Percentiles rank a stretch among this genome's conserved stretches.
Evolutionary conservation across 1,284 basidiomycete species (phyloP).

Genomic region (Meira nashicola): DNA sequence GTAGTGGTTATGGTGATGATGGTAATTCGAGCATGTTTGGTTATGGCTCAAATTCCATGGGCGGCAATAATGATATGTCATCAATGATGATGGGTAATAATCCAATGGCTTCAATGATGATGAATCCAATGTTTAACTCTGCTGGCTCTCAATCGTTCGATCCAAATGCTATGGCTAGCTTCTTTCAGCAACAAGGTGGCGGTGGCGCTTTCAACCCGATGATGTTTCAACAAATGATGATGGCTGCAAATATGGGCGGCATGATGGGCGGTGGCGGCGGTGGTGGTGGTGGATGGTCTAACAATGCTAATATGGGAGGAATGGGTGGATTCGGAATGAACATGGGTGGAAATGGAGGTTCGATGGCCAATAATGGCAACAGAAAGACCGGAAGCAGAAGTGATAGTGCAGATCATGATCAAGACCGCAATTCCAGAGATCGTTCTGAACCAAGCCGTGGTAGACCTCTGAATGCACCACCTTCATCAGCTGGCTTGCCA

Average conservation of each 20-base stretch:
- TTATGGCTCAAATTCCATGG: background rate
- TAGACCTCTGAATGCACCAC: background rate
- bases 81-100: slow-evolving; percentile 51
- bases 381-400: background rate
- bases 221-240: slow-evolving; percentile 49
- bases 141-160: slow-evolving; percentile 53
- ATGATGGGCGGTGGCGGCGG: slow-evolving; percentile 40
- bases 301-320: slow-evolving; percentile 54
- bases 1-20: slow-evolving; percentile 41
- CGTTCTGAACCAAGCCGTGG: background rate
- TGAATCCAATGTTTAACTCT: slow-evolving; percentile 59
- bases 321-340: slow-evolving; percentile 54
- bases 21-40: slow-evolving; percentile 45
- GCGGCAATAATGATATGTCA: slow-evolving; percentile 1
- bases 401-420: background rate
- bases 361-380: background rate
- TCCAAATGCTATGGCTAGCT: slow-evolving; percentile 58
- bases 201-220: slow-evolving; percentile 46
- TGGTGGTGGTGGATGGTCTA: slow-evolving; percentile 23
- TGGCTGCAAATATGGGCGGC: slow-evolving; percentile 43
- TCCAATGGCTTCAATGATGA: slow-evolving; percentile 60
- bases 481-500: background rate
- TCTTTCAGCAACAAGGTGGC: slow-evolving; percentile 59
- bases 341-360: slow-evolving; percentile 57
- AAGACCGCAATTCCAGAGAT: background rate